Percentiles rank a stretch among this genome's conserved stretches.
These are phyloP conservation scores for Pseudogymnoascus sp. DNA, from an alignment of 2,329 filamentous ascomycete genomes.

Conservation along the genomic window DNA sequence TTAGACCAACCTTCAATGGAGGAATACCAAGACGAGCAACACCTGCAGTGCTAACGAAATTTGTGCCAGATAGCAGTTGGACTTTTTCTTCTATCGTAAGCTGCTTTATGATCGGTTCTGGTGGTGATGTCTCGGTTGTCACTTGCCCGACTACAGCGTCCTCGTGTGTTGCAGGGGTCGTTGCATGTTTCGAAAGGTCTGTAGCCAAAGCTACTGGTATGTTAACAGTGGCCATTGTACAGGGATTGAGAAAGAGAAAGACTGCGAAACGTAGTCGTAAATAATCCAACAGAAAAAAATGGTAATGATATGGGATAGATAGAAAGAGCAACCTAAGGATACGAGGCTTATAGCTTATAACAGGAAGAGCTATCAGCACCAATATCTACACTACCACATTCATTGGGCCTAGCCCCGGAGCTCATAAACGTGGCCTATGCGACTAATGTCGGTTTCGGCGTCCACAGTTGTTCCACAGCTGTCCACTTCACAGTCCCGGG, in stretches of 20 bases:
- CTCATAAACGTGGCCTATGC: not conserved
- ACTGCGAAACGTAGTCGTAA: not conserved
- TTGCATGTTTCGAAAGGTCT: not conserved
- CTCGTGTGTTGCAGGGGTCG: not conserved
- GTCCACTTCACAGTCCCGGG: not conserved
- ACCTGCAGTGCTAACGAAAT: slow-evolving; percentile 23
- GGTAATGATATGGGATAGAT: not conserved
- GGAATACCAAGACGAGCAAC: slow-evolving; percentile 24
- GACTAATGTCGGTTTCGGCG: not conserved
- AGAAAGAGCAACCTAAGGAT: not conserved
- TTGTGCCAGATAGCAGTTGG: slow-evolving; percentile 22
- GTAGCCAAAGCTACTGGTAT: not conserved
- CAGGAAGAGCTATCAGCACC: not conserved
- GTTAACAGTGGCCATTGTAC: not conserved
- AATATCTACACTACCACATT: not conserved
- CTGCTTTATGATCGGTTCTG: slow-evolving; percentile 14
- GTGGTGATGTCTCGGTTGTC: not conserved
- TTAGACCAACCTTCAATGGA: slow-evolving; percentile 21
- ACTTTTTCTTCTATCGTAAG: slow-evolving; percentile 28
- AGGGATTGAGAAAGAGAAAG: not conserved
- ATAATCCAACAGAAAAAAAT: not conserved
- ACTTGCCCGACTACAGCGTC: not conserved
- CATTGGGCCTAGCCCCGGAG: not conserved
- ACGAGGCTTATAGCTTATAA: not conserved
- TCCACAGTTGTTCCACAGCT: not conserved